Evolutionary conservation across 768 basidiomycete genomes (phyloP).

Genomic region (Floccularia luteovirens): DNA sequence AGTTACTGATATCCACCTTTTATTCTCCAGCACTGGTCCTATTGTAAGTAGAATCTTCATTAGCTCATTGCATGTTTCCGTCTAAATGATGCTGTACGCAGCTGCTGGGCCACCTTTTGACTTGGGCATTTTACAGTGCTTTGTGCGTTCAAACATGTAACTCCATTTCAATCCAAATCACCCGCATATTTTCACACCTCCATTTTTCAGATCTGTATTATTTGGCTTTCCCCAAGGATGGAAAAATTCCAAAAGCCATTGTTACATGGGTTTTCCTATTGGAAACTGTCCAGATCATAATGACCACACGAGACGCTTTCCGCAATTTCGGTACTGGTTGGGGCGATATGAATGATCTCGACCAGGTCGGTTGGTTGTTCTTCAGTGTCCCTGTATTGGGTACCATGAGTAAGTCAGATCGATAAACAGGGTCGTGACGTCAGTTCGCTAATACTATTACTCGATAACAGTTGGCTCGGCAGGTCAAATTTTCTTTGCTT

Average conservation of each 20-base stretch:
- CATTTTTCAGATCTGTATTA: constrained; percentile 17
- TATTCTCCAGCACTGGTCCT: background rate
- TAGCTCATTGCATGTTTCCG: background rate
- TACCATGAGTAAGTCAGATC: constrained; percentile 10
- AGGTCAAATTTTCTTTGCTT: constrained; percentile 12
- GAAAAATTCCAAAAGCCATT: constrained; percentile 11
- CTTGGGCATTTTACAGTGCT: constrained; percentile 11
- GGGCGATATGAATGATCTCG: constrained; percentile 14
- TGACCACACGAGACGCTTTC: constrained; percentile 15
- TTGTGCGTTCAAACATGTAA: constrained; percentile 16
- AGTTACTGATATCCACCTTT: background rate
- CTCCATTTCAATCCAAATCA: constrained; percentile 1
- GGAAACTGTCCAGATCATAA: constrained; percentile 12
- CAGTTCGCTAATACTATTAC: background rate
- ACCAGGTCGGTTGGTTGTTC: constrained; percentile 13
- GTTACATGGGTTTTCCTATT: constrained; percentile 11
- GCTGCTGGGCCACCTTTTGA: constrained; percentile 12
- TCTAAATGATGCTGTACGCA: background rate
- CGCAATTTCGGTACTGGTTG: constrained; percentile 16
- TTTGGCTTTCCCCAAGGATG: constrained; percentile 18
- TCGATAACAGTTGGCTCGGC: constrained; percentile 10
- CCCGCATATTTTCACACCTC: background rate
- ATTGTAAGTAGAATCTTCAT: background rate
- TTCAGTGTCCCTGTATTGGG: constrained; percentile 16
- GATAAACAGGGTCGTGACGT: background rate